These are phyloP conservation scores for Suillus luteus DNA, from an alignment of 768 basidiomycete genomes.

Conservation along the genomic window DNA sequence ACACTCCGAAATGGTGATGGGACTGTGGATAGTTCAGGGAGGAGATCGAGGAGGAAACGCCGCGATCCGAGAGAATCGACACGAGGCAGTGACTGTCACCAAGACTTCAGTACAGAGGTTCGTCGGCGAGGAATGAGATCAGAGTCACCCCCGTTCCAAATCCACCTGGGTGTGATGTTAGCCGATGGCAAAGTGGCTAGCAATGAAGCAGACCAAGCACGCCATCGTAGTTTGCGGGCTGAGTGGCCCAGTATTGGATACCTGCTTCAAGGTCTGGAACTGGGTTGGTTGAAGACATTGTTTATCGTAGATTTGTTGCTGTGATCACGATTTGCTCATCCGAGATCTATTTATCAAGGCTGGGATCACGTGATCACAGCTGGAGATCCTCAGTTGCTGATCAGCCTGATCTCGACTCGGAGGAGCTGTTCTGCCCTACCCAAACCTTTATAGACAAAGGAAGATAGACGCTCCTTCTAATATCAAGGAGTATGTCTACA, in stretches of 20 bases:
- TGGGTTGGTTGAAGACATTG: conserved; percentile 22
- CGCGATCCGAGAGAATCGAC: conserved; percentile 90
- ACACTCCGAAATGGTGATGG: conserved; percentile 69
- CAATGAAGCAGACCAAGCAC: conserved; percentile 64
- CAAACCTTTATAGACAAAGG: neutral
- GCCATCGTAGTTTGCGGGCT: conserved; percentile 82
- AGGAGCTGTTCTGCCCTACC: neutral
- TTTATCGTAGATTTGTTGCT: neutral
- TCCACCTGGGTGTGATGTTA: conserved; percentile 37
- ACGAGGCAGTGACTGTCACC: conserved; percentile 77
- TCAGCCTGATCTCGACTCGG: too few relatives aligned
- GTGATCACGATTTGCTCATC: neutral
- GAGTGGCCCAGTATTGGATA: conserved; percentile 82
- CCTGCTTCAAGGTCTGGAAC: conserved; percentile 71
- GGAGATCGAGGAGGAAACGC: conserved; percentile 78
- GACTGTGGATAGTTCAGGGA: conserved; percentile 78
- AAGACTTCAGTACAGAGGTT: conserved; percentile 5
- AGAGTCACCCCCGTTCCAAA: conserved; percentile 55
- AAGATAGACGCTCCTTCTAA: neutral
- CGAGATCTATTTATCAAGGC: neutral
- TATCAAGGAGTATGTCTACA: neutral
- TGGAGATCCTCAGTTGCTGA: neutral
- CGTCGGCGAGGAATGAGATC: conserved; percentile 15
- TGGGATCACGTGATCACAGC: neutral
- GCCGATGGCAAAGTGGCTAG: conserved; percentile 27